A percentile compares a stretch with the other conserved stretches of the same genome.
Evolutionary conservation across 345 rosid genomes (phyloP).

Genomic region (Turritis glabra): DNA sequence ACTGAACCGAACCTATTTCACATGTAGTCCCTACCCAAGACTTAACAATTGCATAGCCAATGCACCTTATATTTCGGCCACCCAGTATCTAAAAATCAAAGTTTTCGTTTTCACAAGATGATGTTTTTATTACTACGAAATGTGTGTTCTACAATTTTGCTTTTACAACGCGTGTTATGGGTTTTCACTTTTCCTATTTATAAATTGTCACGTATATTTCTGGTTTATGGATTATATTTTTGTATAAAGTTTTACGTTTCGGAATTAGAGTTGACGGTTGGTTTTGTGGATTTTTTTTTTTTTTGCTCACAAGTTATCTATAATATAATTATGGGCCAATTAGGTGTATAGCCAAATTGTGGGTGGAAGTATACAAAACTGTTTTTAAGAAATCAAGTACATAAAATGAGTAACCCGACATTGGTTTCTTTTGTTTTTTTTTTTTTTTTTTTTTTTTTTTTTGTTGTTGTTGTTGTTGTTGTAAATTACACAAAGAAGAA

Average conservation of each 20-base stretch:
- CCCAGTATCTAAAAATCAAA: too few species aligned
- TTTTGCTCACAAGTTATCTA: background rate
- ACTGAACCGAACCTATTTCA: background rate
- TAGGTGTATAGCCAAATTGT: background rate
- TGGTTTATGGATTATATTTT: background rate
- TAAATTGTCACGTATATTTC: background rate
- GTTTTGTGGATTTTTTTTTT: background rate
- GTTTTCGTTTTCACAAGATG: too few species aligned
- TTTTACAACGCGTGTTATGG: too few species aligned
- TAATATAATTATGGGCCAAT: background rate
- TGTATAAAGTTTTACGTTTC: background rate
- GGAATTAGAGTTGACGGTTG: background rate
- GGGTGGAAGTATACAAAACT: background rate
- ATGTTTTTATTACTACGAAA: too few species aligned
- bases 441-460: background rate
- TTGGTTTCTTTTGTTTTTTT: background rate
- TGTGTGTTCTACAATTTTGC: background rate
- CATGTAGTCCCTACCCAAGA: background rate
- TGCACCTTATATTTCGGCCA: background rate
- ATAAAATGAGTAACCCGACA: background rate
- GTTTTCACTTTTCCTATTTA: too few species aligned
- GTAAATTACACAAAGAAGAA: constrained; percentile 10
- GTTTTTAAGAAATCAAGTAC: background rate
- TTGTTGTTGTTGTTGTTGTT: too few species aligned
- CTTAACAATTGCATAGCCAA: background rate